Evolutionary conservation across 202 grass and related monocot genomes (phyloP), one percentile per base, ranked within the genome.

Genomic region (Panicum hallii): DNA sequence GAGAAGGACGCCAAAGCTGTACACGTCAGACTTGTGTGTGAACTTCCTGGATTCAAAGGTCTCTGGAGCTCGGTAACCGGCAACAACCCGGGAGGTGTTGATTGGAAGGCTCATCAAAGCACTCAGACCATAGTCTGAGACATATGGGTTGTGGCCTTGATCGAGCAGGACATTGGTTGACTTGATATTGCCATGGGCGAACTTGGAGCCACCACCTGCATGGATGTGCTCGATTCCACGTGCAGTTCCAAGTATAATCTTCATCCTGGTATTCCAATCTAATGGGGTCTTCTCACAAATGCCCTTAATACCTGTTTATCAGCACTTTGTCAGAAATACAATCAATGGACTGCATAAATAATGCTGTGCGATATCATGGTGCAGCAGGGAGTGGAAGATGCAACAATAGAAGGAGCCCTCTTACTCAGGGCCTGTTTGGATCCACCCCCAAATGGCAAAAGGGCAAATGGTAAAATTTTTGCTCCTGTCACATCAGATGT

Each of bases 171-270:
- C 88, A 28, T 99, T 99, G 61, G 91, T 79, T 54, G 97, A 97
- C 83, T 99, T 99, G 79, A 99, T 94, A 79, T 99, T 99, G 82
- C 93, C 97, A 81, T 99, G 97, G 60, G 90, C 73, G 19, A 99
- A 64, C 84, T 92, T 99, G 63, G 90, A 36, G 69, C 97, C 88
- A 5, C 90, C 90, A 93, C 92, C 91, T 61, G 91, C 83, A 66
- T 99, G 97, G 57, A 99, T 97, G 53, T 94, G 85, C 52, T 83
- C 84, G 30, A 99, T 90, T 68, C 90, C 88, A n/a, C 87, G 55
- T 63, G 97, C 97, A 42, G 88, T 90, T 85, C 88, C 80, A 47
- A 97, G 84, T 75, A 97, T 85, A 34, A 99, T 94, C 77, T 94
- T 91, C 84, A 94, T 91, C 77, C 97, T 95, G 47, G 88, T 80